Percentiles rank a stretch among this genome's conserved stretches.
phyloP scores from a whole-genome alignment of 768 basidiomycete species.

The Pleurotus tuber-regium region DNA sequence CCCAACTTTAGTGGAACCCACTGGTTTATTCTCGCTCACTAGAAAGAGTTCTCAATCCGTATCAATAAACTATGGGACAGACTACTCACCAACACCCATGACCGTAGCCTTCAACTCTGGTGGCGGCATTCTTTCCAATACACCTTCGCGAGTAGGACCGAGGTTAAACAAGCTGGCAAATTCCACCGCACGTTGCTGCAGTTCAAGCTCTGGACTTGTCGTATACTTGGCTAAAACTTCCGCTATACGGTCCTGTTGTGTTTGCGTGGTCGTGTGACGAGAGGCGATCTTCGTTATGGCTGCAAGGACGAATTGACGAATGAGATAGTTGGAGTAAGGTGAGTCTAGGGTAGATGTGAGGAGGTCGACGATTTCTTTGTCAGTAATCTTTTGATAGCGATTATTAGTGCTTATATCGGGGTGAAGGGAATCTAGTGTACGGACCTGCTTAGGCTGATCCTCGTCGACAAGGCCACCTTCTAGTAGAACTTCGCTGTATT shows the following conservation, averaged over 20 bases:
- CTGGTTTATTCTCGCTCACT: constrained; percentile 97
- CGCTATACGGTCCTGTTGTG: constrained; percentile 77
- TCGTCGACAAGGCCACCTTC: constrained; percentile 80
- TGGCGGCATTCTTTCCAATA: constrained; percentile 98
- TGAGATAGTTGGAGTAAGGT: constrained; percentile 89
- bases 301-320: constrained; percentile 89
- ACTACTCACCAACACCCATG: constrained; percentile 77
- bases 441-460: constrained; percentile 68
- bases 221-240: constrained; percentile 79
- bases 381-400: constrained; percentile 51
- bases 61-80: constrained; percentile 7
- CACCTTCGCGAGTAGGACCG: constrained; percentile 75
- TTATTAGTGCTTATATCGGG: background rate
- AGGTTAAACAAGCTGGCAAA: constrained; percentile 83
- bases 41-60: constrained; percentile 6
- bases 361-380: constrained; percentile 84
- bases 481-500: constrained; percentile 89
- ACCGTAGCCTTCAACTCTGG: constrained; percentile 98
- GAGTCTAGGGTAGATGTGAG: constrained; percentile 86
- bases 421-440: constrained; percentile 14
- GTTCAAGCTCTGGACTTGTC: constrained; percentile 87
- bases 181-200: constrained; percentile 95
- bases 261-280: constrained; percentile 60
- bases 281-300: constrained; percentile 89
- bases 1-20: constrained; percentile 80